Evolutionary conservation across 148 eudicot genomes (phyloP).

Genomic region (Vaccinium macrocarpon): DNA sequence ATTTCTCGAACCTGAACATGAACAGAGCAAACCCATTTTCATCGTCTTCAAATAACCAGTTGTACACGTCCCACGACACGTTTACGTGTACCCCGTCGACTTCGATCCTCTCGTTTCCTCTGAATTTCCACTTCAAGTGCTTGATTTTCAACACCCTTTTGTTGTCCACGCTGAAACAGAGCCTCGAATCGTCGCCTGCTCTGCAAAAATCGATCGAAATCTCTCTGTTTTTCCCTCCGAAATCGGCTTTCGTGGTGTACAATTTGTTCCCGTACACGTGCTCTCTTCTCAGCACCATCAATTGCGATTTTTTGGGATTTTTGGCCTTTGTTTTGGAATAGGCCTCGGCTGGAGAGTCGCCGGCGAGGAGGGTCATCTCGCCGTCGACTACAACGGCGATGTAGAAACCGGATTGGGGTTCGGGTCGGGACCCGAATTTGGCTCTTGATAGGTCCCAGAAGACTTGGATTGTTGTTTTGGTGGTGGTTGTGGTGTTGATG

Average conservation of each 20-base stretch:
- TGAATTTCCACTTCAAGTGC: slow-evolving; percentile 79
- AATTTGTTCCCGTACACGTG: slow-evolving; percentile 53
- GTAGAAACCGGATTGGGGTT: slow-evolving; percentile 64
- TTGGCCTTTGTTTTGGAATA: slow-evolving; percentile 16
- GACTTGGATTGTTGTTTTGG: slow-evolving; percentile 18
- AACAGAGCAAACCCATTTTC: slow-evolving; percentile 61
- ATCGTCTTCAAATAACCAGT: slow-evolving; percentile 59
- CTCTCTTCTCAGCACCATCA: slow-evolving; percentile 55
- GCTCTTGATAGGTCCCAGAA: slow-evolving; percentile 59
- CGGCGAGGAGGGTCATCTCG: slow-evolving; percentile 39
- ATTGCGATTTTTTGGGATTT: slow-evolving; percentile 10
- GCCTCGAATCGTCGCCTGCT: slow-evolving; percentile 33
- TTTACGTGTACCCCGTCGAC: slow-evolving; percentile 57
- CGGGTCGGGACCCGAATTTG: slow-evolving; percentile 59
- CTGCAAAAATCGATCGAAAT: slow-evolving; percentile 52
- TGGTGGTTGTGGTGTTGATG: slow-evolving; percentile 10
- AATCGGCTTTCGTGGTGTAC: slow-evolving; percentile 38
- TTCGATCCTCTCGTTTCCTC: slow-evolving; percentile 70
- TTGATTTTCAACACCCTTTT: slow-evolving; percentile 50
- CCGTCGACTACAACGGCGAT: slow-evolving; percentile 40
- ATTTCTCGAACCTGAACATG: slow-evolving; percentile 49
- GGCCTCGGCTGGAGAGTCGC: slow-evolving; percentile 42
- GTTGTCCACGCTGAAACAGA: slow-evolving; percentile 46
- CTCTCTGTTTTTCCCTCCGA: slow-evolving; percentile 40
- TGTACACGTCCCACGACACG: slow-evolving; percentile 75